These are phyloP conservation scores for Talaromyces verruculosus DNA, from an alignment of 2,329 filamentous ascomycete genomes.

Conservation along the genomic window DNA sequence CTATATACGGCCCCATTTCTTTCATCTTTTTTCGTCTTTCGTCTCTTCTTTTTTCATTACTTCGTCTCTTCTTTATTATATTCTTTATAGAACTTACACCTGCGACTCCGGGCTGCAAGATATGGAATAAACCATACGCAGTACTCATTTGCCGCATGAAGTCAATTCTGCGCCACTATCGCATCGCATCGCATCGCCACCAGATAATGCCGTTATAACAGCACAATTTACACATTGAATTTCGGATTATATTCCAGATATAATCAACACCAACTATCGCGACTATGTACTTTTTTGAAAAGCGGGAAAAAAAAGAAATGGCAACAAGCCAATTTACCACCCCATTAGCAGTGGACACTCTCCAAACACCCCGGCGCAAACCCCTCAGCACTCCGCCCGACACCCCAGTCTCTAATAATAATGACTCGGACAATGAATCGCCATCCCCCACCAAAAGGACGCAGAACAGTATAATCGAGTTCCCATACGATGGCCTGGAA, in stretches of 20 bases:
- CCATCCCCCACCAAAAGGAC: not conserved
- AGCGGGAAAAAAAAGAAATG: not conserved
- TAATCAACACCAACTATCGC: not conserved
- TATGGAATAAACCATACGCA: not conserved
- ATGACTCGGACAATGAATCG: not conserved
- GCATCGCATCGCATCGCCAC: constrained; percentile 5
- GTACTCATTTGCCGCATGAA: constrained; percentile 2
- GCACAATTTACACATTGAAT: not conserved
- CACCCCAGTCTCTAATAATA: not conserved
- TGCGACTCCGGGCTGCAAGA: not conserved
- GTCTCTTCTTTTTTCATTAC: not conserved
- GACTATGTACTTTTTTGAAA: not conserved
- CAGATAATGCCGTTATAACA: not conserved
- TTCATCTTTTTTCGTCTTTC: not conserved
- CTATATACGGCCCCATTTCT: not conserved
- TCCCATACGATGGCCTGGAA: constrained; percentile 35
- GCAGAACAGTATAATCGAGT: constrained; percentile 27
- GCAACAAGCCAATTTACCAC: constrained; percentile 5
- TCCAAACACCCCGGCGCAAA: not conserved
- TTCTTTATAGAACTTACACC: not conserved
- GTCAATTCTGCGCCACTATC: constrained; percentile 12
- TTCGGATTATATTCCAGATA: not conserved
- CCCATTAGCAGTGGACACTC: constrained; percentile 8
- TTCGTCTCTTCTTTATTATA: not conserved
- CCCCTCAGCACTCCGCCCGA: constrained; percentile 17